Evolutionary conservation across 345 rosid species (phyloP).

Genomic region (Brassica cretica): DNA sequence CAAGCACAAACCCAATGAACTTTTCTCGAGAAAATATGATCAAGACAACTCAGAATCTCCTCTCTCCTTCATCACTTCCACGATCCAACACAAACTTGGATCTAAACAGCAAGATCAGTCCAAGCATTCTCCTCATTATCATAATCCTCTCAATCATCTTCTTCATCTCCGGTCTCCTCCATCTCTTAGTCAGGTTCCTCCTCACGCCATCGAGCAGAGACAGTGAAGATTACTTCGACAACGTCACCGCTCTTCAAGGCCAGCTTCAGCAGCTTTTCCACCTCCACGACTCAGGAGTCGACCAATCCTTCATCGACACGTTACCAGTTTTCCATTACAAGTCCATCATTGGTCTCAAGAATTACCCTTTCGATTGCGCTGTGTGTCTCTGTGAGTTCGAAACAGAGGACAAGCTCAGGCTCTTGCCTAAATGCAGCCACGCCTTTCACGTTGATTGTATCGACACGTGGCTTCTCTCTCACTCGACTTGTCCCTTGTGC

Average conservation of each 20-base stretch:
- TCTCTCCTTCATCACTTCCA: constrained; percentile 39
- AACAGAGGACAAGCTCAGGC: not conserved
- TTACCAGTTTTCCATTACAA: not conserved
- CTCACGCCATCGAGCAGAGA: not conserved
- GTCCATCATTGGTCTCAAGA: not conserved
- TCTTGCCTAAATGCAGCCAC: not conserved
- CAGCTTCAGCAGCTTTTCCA: not conserved
- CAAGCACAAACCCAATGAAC: not conserved
- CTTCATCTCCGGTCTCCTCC: not conserved
- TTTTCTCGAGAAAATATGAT: constrained; percentile 40
- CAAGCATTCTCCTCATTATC: not conserved
- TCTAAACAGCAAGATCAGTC: not conserved
- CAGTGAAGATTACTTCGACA: not conserved
- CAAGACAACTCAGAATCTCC: constrained; percentile 12
- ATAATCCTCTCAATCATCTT: not conserved
- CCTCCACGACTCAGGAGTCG: not conserved
- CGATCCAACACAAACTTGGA: not conserved
- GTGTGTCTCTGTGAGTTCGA: not conserved
- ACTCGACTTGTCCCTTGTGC: constrained; percentile 42
- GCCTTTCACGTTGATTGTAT: not conserved
- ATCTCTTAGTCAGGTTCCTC: not conserved
- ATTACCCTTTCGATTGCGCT: not conserved
- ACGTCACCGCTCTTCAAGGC: not conserved
- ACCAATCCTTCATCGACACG: constrained; percentile 1
- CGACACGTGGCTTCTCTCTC: not conserved